Evolutionary conservation across 768 basidiomycete genomes (phyloP), one percentile per base, ranked within the genome.

Genomic region (Amanita jacksonii): DNA sequence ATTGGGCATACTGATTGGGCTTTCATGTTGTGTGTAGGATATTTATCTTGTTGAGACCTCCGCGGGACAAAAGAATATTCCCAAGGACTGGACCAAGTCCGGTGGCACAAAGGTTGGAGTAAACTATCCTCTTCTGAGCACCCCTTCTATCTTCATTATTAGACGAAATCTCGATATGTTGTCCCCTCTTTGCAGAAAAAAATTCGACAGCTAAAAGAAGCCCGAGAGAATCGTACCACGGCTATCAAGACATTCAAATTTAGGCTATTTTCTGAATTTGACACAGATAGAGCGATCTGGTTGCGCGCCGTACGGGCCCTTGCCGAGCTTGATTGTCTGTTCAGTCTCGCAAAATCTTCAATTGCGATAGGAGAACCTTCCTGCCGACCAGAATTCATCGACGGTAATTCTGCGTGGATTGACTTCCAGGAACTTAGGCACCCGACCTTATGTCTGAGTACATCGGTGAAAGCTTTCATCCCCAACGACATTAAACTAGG

Each of bases 271-370:
- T 74, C 68, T 22, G 86, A 90, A 61, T 92, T 93, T 53, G 87
- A 90, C 57, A 62, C 72, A 3, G 87, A 93, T 56, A 79, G 87
- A 34, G 69, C 74, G 10, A 63, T 83, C 12, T 94, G 89, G 88
- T 62, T 92, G 55, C 77, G 81, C n/a, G 78, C 82, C 8, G 72
- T 92, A 49, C 78, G 88, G 28, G 80, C 89, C 12, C 74, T 94
- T 39, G 85, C 96, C 5, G 93, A 99, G 64, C 70, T 99, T n/a
- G 96, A 99, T 60, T 99, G 96, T 60, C 65, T 99, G 16, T 79
- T 94, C 59, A 89, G 88, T 52, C 65, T 98, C 37, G 86, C 94
- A 4, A 93, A 89, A 60, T 75, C 90, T 1, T 96, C 92, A 1
- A 60, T 64, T n/a, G 85, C 87, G 7, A 73, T 99, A 32, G 93